Percentiles rank a stretch among this genome's conserved stretches.
phyloP scores from a whole-genome alignment of 78 protist genomes.

The Planoprotostelium fungivorum region DNA sequence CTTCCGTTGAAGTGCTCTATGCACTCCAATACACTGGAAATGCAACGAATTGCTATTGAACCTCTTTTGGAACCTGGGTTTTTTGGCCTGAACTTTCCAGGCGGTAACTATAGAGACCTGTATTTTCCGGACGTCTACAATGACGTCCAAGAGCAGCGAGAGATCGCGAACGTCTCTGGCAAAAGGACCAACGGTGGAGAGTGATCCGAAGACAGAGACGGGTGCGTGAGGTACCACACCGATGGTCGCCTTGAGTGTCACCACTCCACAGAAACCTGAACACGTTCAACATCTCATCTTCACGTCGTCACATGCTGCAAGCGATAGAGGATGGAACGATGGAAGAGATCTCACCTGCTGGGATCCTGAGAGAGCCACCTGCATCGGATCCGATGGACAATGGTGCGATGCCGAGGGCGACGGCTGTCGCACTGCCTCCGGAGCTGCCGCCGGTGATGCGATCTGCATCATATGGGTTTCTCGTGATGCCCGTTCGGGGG shows the following conservation, averaged over 20 bases:
- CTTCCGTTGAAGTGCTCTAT: too few relatives aligned
- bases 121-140: too few relatives aligned
- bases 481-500: not conserved
- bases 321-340: too few relatives aligned
- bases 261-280: not conserved
- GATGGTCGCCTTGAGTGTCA: not conserved
- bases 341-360: slow-evolving; percentile 7
- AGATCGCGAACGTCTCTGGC: not conserved
- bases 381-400: slow-evolving; percentile 2
- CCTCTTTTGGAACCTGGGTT: too few relatives aligned
- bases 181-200: not conserved
- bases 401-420: not conserved
- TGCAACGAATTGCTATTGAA: too few relatives aligned
- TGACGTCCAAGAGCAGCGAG: not conserved
- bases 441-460: not conserved
- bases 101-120: too few relatives aligned
- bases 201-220: not conserved
- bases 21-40: too few relatives aligned
- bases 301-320: not conserved
- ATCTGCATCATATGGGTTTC: not conserved
- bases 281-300: not conserved
- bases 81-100: too few relatives aligned
- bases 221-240: not conserved
- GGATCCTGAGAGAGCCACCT: slow-evolving; percentile 6
- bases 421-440: not conserved